These are phyloP conservation scores for Streptanthus diversifolius DNA, from an alignment of 345 rosid genomes.

Conservation along the genomic window DNA sequence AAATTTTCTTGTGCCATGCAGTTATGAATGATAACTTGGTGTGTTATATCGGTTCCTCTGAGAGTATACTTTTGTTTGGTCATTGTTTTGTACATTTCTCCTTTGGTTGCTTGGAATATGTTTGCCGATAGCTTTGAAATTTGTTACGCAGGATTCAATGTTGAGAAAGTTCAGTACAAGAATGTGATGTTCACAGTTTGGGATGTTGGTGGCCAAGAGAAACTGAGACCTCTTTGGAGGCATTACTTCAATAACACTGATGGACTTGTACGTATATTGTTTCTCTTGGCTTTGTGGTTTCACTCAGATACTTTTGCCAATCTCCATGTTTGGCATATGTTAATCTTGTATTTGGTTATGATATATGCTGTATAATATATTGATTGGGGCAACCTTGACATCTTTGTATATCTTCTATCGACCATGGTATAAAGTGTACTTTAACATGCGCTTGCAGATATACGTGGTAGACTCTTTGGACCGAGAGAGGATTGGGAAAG, in stretches of 20 bases:
- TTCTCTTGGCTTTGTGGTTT: not conserved
- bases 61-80: not conserved
- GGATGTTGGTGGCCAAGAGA: slow-evolving; percentile 99
- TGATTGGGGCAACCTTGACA: slow-evolving; percentile 2
- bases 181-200: slow-evolving; percentile 97
- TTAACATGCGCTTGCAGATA: slow-evolving; percentile 49
- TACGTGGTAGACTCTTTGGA: slow-evolving; percentile 98
- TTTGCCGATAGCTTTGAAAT: not conserved
- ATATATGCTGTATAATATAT: not conserved
- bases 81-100: not conserved
- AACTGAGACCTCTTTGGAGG: slow-evolving; percentile 97
- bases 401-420: not conserved
- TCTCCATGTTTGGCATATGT: not conserved
- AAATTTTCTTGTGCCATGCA: not conserved
- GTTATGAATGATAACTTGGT: not conserved
- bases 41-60: not conserved
- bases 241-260: slow-evolving; percentile 98
- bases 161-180: slow-evolving; percentile 99
- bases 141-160: slow-evolving; percentile 73
- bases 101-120: not conserved
- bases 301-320: not conserved
- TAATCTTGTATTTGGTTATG: slow-evolving; percentile 2
- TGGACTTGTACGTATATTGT: slow-evolving; percentile 65
- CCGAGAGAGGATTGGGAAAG: slow-evolving; percentile 89
- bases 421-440: not conserved